These are phyloP conservation scores for Aegle marmelos DNA, from an alignment of 345 rosid species.

Conservation along the genomic window DNA sequence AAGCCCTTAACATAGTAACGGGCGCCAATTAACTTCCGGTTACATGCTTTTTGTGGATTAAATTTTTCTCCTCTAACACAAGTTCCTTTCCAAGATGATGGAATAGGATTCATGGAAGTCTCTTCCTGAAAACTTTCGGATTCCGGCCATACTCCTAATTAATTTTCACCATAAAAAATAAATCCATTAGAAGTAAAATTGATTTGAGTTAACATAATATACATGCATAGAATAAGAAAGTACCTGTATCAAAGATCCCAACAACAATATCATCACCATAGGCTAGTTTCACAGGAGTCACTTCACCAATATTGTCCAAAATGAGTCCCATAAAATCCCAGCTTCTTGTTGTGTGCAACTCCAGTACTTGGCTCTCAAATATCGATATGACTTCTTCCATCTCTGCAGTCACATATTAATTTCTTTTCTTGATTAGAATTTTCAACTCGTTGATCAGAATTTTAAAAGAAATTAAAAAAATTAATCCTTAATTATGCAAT, in stretches of 20 bases:
- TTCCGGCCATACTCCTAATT: slow-evolving; percentile 72
- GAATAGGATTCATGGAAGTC: slow-evolving; percentile 38
- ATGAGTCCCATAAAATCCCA: slow-evolving; percentile 74
- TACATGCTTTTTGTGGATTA: slow-evolving; percentile 48
- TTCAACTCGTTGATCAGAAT: no score
- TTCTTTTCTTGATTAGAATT: not conserved
- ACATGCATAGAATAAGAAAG: no score
- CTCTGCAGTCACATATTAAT: slow-evolving; percentile 24
- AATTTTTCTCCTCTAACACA: slow-evolving; percentile 55
- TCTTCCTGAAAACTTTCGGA: slow-evolving; percentile 57
- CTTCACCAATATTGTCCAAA: slow-evolving; percentile 10
- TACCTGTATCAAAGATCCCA: slow-evolving; percentile 55
- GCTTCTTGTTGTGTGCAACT: slow-evolving; percentile 69
- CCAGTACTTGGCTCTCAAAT: slow-evolving; percentile 41
- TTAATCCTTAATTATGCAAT: no score
- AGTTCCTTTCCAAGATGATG: slow-evolving; percentile 55
- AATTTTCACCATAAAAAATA: not conserved
- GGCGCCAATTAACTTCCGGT: slow-evolving; percentile 66
- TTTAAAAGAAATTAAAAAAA: no score
- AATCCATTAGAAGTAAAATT: no score
- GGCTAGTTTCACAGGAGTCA: slow-evolving; percentile 34
- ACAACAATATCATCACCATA: slow-evolving; percentile 45
- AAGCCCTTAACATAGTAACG: slow-evolving; percentile 57
- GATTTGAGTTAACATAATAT: no score
- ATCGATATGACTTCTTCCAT: slow-evolving; percentile 50